Base-by-base conservation (phyloP, 2,329 filamentous ascomycete genomes). In the Colletotrichum sp. region DNA sequence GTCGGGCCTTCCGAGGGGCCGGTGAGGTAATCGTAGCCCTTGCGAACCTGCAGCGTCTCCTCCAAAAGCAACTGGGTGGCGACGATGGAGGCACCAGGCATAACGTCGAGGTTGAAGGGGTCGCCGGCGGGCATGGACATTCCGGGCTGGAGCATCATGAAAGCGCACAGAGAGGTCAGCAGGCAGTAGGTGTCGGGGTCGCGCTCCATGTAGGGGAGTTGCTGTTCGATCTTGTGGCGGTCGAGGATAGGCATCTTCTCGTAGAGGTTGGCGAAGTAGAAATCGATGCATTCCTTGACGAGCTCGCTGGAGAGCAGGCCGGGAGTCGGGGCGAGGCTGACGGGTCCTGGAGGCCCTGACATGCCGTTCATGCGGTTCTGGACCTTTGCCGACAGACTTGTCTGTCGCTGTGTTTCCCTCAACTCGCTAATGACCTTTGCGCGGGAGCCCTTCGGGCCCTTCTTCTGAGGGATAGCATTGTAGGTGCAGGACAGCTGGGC, bases 341-440 rank as follows among this genome's bases (percentile, higher is more conserved):
- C 84, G 77, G 83, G 87, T n/a, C 86, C 84, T 66, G 88, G 85
- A 36, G 89, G 85, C 75, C 85, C 88, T 65, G 85, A 84, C 78
- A 91, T 86, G 77, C 90, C 90, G 78, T 91, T 91, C 74, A 92
- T 84, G 78, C 90, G 88, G 80, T 88, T 91, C 79, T 93, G 91
- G 18, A 92, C 88, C 82, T 91, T 92, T 78, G 89, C 89, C 1
- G 90, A 90, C 26, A 93, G 88, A 75, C 90, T 93, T 21, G 91
- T 92, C 81, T 93, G 91, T 79, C 92, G 90, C 80, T 95, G 93
- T 1, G 88, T 93, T 80, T 93, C 92, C 78, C 93, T 90, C 76
- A 95, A 83, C 81, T 95, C 93, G 81, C 92, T 94, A 83, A 95
- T 94, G 74, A 95, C 93, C 83, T 94, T 95, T 67, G 94, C 94